Percentiles rank a stretch among this genome's conserved stretches.
phyloP scores from a whole-genome alignment of 2,329 filamentous ascomycete species.

The Colletotrichum sp. region DNA sequence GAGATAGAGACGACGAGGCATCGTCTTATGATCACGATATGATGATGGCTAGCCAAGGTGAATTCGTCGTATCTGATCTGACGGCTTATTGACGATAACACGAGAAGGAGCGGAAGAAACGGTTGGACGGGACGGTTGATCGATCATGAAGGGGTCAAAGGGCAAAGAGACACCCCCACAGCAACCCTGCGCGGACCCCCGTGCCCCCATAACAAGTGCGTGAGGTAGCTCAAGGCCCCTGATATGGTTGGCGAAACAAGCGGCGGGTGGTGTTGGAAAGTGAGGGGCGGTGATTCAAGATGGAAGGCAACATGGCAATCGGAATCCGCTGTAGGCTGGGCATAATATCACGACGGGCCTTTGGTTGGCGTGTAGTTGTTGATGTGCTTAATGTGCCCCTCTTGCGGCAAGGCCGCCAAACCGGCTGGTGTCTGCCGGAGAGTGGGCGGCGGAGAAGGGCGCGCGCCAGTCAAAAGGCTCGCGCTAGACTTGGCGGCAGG shows the following conservation, averaged over 20 bases:
- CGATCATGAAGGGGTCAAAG: not conserved
- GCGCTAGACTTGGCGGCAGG: slow-evolving; percentile 1
- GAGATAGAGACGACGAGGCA: not conserved
- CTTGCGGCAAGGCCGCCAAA: slow-evolving; percentile 13
- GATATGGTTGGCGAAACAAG: not conserved
- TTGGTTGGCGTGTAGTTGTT: not conserved
- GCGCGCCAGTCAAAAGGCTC: slow-evolving; percentile 4
- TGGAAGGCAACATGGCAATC: not conserved
- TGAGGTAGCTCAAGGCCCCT: not conserved
- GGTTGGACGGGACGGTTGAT: not conserved
- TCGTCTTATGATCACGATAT: not conserved
- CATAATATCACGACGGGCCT: not conserved
- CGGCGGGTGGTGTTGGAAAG: not conserved
- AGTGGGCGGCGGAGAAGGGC: slow-evolving; percentile 6
- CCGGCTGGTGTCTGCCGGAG: slow-evolving; percentile 17
- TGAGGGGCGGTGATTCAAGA: not conserved
- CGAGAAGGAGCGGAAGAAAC: not conserved
- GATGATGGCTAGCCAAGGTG: not conserved
- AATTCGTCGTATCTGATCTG: not conserved
- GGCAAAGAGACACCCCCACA: not conserved
- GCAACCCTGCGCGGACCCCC: not conserved
- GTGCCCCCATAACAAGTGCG: not conserved
- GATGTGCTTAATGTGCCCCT: not conserved
- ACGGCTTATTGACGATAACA: not conserved
- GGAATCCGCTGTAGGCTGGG: slow-evolving; percentile 10